Evolutionary conservation across 495 filamentous ascomycete species (phyloP).

Genomic region (Xylaria sp.): DNA sequence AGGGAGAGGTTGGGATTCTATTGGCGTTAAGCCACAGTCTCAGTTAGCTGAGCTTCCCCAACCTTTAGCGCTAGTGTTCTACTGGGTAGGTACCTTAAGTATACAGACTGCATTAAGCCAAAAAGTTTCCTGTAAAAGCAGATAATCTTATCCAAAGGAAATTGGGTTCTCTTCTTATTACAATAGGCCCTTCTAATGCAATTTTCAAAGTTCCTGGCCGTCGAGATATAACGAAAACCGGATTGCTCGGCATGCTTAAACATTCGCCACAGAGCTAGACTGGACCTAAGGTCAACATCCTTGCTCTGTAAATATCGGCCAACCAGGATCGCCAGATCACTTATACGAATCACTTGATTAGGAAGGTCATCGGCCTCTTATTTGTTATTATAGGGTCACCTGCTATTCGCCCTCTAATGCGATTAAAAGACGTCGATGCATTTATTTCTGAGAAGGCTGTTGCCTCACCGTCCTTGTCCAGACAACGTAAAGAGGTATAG

Average conservation of each 20-base stretch:
- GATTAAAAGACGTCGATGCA: not conserved
- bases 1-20: too few relatives aligned
- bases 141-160: too few relatives aligned
- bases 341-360: conserved; percentile 10
- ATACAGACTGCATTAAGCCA: too few relatives aligned
- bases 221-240: not conserved
- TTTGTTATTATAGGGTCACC: not conserved
- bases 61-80: too few relatives aligned
- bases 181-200: not conserved
- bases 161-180: too few relatives aligned
- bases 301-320: not conserved
- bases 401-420: not conserved
- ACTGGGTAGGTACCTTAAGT: too few relatives aligned
- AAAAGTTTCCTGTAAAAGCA: too few relatives aligned
- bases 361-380: conserved; percentile 13
- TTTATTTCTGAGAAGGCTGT: conserved; percentile 7
- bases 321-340: conserved; percentile 13
- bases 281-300: not conserved
- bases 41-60: too few relatives aligned
- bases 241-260: not conserved
- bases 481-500: conserved; percentile 4
- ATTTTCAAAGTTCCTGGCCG: not conserved
- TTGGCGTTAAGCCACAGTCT: too few relatives aligned
- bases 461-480: not conserved
- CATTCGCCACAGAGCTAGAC: not conserved